phyloP scores from a whole-genome alignment of 495 filamentous ascomycete species.

The Echria macrotheca region DNA sequence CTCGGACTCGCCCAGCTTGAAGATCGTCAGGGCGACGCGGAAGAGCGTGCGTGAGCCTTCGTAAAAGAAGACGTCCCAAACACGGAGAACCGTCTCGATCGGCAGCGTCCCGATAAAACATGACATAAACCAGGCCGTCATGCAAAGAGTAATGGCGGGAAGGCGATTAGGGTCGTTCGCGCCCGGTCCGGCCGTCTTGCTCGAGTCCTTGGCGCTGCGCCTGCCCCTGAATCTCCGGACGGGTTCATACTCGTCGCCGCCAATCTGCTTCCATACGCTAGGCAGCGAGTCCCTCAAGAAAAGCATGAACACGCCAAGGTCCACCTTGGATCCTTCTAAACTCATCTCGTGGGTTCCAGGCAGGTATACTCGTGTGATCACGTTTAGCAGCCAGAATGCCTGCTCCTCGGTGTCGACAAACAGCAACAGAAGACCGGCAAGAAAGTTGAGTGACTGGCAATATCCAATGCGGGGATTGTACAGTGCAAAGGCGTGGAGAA shows the following conservation, averaged over 20 bases:
- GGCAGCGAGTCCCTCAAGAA: slow-evolving; percentile 78
- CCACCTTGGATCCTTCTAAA: slow-evolving; percentile 88
- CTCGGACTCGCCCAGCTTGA: slow-evolving; percentile 81
- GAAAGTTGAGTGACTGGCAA: slow-evolving; percentile 94
- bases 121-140: slow-evolving; percentile 98
- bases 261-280: slow-evolving; percentile 80
- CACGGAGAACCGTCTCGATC: slow-evolving; percentile 81
- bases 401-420: slow-evolving; percentile 86
- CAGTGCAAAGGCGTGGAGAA: slow-evolving; percentile 83
- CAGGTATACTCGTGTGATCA: slow-evolving; percentile 81
- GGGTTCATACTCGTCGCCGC: slow-evolving; percentile 61
- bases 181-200: slow-evolving; percentile 11
- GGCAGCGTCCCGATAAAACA: slow-evolving; percentile 90
- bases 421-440: slow-evolving; percentile 89
- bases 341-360: slow-evolving; percentile 90
- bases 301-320: slow-evolving; percentile 89
- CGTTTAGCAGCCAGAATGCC: slow-evolving; percentile 88
- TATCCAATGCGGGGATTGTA: slow-evolving; percentile 89
- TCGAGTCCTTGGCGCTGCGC: slow-evolving; percentile 20
- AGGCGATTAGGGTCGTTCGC: slow-evolving; percentile 49
- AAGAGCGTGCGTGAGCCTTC: slow-evolving; percentile 96
- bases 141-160: slow-evolving; percentile 85
- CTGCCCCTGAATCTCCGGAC: slow-evolving; percentile 42
- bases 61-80: slow-evolving; percentile 96
- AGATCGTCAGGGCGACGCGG: slow-evolving; percentile 82